Conservation (phyloP, 148 eudicot species). For the Persicaria maculosa region DNA sequence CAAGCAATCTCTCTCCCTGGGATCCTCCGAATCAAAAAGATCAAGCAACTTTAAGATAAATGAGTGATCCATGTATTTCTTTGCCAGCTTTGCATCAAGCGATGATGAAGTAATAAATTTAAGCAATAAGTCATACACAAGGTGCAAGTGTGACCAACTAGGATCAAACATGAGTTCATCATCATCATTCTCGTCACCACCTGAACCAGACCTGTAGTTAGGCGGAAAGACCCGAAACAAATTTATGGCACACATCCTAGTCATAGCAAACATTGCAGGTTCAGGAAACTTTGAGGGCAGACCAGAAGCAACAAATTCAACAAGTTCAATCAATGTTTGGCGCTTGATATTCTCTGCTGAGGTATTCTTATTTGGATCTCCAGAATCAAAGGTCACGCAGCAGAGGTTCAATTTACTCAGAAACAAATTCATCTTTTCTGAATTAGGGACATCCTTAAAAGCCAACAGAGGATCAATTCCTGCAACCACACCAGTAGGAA, state of each 20-base stretch:
- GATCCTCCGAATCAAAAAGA: constrained; percentile 90
- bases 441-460: constrained; percentile 71
- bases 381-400: constrained; percentile 70
- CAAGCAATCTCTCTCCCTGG: constrained; percentile 84
- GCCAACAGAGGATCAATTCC: constrained; percentile 85
- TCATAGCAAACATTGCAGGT: constrained; percentile 69
- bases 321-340: constrained; percentile 59
- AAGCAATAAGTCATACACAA: constrained; percentile 78
- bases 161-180: constrained; percentile 87
- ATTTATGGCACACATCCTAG: constrained; percentile 84
- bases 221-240: constrained; percentile 85
- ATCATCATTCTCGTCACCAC: constrained; percentile 56
- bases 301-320: constrained; percentile 60
- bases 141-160: constrained; percentile 78
- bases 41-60: constrained; percentile 70
- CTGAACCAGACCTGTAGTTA: constrained; percentile 33
- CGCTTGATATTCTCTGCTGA: constrained; percentile 71
- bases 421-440: constrained; percentile 82
- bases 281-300: constrained; percentile 59
- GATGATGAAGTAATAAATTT: constrained; percentile 69
- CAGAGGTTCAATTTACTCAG: constrained; percentile 86
- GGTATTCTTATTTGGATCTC: constrained; percentile 48
- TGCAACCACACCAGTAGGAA: constrained; percentile 64
- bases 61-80: constrained; percentile 72
- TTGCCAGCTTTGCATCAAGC: constrained; percentile 77